Conservation (phyloP, 768 basidiomycete genomes). For the Xerocomus brunneocitrinus region DNA sequence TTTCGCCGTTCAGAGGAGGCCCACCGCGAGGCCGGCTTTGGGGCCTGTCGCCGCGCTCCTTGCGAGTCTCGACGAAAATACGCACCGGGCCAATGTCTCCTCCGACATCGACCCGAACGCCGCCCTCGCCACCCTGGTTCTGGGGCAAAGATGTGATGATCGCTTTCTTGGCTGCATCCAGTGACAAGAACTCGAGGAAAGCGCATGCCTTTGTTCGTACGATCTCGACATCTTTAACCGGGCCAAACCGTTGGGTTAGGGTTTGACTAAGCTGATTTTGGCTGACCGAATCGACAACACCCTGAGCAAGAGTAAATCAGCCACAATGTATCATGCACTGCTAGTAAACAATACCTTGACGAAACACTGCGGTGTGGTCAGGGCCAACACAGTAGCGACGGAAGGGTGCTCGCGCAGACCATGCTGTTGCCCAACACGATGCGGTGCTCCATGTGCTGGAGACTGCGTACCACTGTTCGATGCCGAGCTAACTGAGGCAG, state of each 20-base stretch:
- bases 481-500: slow-evolving; percentile 35
- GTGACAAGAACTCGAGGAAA: slow-evolving; percentile 79
- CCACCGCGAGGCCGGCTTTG: slow-evolving; percentile 59
- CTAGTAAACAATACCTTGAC: slow-evolving; percentile 62
- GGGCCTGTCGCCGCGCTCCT: slow-evolving; percentile 85
- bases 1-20: slow-evolving; percentile 45
- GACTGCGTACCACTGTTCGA: slow-evolving; percentile 39
- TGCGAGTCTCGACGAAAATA: slow-evolving; percentile 83
- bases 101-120: slow-evolving; percentile 70
- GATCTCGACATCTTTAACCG: slow-evolving; percentile 84
- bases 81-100: slow-evolving; percentile 48
- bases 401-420: slow-evolving; percentile 42
- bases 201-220: slow-evolving; percentile 87
- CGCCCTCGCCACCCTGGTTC: slow-evolving; percentile 81
- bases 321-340: neutral
- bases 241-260: slow-evolving; percentile 65
- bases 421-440: slow-evolving; percentile 32
- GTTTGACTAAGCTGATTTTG: slow-evolving; percentile 44
- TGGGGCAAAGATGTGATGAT: slow-evolving; percentile 68
- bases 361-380: slow-evolving; percentile 80
- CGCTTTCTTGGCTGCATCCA: slow-evolving; percentile 83
- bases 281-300: slow-evolving; percentile 66
- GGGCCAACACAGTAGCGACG: slow-evolving; percentile 51
- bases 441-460: slow-evolving; percentile 30
- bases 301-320: slow-evolving; percentile 37